A percentile compares a stretch with the other conserved stretches of the same genome.
phyloP scores from a whole-genome alignment of 2,329 filamentous ascomycete genomes.

The Chaetothyriales sp. region DNA sequence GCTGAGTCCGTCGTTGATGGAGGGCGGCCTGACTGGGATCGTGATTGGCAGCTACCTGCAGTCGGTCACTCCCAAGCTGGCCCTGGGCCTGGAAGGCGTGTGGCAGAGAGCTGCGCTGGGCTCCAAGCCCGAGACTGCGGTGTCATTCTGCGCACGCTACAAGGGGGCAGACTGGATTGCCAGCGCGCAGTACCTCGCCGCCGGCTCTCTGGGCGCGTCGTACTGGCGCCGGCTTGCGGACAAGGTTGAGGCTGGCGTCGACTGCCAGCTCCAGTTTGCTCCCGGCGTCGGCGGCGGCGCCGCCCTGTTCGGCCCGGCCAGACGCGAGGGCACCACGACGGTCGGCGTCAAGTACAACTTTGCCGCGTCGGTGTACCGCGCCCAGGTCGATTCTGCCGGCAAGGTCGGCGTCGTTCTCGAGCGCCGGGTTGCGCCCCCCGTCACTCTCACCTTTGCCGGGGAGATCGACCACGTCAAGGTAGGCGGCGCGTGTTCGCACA shows the following conservation, averaged over 20 bases:
- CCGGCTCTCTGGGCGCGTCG: conserved; percentile 75
- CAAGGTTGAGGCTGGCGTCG: conserved; percentile 90
- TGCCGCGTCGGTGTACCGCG: conserved; percentile 85
- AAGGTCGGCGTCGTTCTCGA: conserved; percentile 87
- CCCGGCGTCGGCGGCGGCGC: conserved; percentile 44
- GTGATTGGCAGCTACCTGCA: conserved; percentile 93
- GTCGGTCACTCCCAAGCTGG: conserved; percentile 72
- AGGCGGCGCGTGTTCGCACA: conserved; percentile 31
- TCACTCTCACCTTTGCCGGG: conserved; percentile 86
- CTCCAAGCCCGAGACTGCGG: conserved; percentile 75
- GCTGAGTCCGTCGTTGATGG: conserved; percentile 85
- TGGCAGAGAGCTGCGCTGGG: conserved; percentile 80
- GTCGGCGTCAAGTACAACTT: conserved; percentile 98
- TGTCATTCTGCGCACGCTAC: conserved; percentile 87
- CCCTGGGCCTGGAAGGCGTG: conserved; percentile 80
- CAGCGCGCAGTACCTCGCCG: conserved; percentile 75
- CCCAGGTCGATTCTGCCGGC: conserved; percentile 88
- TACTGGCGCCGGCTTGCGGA: conserved; percentile 92
- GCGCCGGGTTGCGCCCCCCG: conserved; percentile 86
- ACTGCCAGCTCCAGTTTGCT: conserved; percentile 76
- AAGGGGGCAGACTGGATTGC: conserved; percentile 87
- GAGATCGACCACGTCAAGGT: conserved; percentile 95
- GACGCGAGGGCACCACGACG: conserved; percentile 80
- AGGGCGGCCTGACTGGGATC: conserved; percentile 87
- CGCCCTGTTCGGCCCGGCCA: conserved; percentile 60